phyloP scores from a whole-genome alignment of 2,329 filamentous ascomycete species.

The Pseudonectria foliicola region DNA sequence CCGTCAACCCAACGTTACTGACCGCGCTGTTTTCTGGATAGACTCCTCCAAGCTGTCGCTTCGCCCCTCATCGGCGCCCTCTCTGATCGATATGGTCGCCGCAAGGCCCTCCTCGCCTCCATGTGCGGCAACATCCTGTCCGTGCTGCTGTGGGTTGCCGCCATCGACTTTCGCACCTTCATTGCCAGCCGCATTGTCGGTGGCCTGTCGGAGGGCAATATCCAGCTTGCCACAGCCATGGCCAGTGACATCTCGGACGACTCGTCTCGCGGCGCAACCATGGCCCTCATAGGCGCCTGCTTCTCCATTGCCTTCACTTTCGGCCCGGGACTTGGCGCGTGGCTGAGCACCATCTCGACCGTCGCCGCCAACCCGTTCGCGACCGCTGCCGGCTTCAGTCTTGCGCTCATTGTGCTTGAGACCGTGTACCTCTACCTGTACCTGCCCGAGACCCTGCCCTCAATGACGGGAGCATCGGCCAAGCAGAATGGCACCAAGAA shows the following conservation, averaged over 20 bases:
- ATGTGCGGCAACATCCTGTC: slow-evolving; percentile 92
- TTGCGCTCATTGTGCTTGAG: slow-evolving; percentile 78
- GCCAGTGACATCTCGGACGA: slow-evolving; percentile 93
- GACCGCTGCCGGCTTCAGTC: slow-evolving; percentile 79
- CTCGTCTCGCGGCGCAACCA: slow-evolving; percentile 75
- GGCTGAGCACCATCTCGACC: slow-evolving; percentile 66
- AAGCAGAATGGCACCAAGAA: slow-evolving; percentile 15
- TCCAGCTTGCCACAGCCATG: slow-evolving; percentile 92
- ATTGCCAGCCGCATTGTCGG: slow-evolving; percentile 88
- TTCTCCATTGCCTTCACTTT: slow-evolving; percentile 98
- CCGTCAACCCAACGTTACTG: neutral
- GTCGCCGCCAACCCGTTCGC: slow-evolving; percentile 90
- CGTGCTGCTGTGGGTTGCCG: slow-evolving; percentile 88
- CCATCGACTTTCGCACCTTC: slow-evolving; percentile 92
- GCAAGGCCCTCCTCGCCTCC: slow-evolving; percentile 78
- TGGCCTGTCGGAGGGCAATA: slow-evolving; percentile 91
- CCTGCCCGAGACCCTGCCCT: slow-evolving; percentile 80
- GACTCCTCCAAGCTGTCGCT: slow-evolving; percentile 82
- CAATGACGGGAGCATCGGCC: slow-evolving; percentile 33
- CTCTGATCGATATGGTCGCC: slow-evolving; percentile 81
- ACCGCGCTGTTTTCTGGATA: slow-evolving; percentile 25
- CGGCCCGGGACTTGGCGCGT: slow-evolving; percentile 85
- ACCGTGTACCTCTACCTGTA: slow-evolving; percentile 78
- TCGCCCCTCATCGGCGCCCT: slow-evolving; percentile 85
- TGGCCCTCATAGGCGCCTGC: slow-evolving; percentile 93